These are phyloP conservation scores for Coemansia aciculifera DNA, from an alignment of 192 early-diverging fungal species.

Conservation along the genomic window DNA sequence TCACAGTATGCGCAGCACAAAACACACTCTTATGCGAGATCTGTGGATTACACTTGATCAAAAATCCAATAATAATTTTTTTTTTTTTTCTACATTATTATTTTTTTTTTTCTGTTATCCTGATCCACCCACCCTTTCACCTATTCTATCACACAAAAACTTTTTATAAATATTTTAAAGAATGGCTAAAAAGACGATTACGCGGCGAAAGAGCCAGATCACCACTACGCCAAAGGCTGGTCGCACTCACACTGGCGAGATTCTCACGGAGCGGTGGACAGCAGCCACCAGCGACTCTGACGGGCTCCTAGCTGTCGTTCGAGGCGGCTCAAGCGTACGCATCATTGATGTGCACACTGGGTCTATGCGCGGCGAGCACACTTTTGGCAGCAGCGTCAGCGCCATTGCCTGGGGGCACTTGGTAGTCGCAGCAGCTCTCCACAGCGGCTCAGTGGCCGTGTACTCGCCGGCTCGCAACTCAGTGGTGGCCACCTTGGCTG, in stretches of 20 bases:
- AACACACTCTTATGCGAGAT: background rate
- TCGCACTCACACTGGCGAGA: constrained; percentile 4
- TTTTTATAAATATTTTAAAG: background rate
- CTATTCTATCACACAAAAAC: background rate
- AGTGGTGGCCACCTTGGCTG: constrained; percentile 21
- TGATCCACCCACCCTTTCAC: background rate
- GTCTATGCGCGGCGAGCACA: constrained; percentile 39
- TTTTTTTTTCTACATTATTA: background rate
- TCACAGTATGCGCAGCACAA: background rate
- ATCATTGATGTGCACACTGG: constrained; percentile 49
- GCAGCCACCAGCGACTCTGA: constrained; percentile 29
- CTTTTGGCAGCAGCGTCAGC: constrained; percentile 14
- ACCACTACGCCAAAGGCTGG: background rate
- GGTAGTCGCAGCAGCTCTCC: constrained; percentile 29
- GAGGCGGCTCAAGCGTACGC: constrained; percentile 39
- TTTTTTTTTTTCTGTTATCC: background rate
- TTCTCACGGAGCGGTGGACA: constrained; percentile 21
- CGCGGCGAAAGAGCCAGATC: constrained; percentile 36
- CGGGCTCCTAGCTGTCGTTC: constrained; percentile 42
- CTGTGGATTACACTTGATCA: background rate
- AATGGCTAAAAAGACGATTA: constrained; percentile 42
- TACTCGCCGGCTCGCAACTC: constrained; percentile 51
- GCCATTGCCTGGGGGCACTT: constrained; percentile 27
- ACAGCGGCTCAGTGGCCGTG: constrained; percentile 25
- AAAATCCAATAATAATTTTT: background rate